Evolutionary conservation across 805 yeast species (phyloP), one percentile per base, ranked within the genome.

Genomic region (Candida insectalens): DNA sequence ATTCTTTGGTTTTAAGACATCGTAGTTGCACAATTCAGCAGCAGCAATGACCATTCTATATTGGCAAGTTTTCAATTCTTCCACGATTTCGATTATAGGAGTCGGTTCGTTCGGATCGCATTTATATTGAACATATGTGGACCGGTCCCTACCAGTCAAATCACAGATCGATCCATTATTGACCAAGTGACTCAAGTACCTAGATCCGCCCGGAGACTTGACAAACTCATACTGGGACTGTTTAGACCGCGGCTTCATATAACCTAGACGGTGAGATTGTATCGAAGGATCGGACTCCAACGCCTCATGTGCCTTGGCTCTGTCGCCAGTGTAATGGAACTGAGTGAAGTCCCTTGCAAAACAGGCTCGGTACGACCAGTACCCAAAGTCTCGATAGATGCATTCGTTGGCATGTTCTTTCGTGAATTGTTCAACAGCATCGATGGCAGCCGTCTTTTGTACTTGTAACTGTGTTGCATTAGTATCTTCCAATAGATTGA

Each of bases 91-190:
- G n/a, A 57, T 37, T 10, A n/a, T 18, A 4, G 60, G 53, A 1
- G 8, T 1, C 3, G 22, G 12, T 2, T 34, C 27, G 9, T 43
- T 27, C 3, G 37, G 34, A 29, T 46, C 51, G 30, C 63, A 59
- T 4, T 38, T 35, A 29, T 57, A 58, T 13, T 46, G 42, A 14
- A 59, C 41, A 1, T 41, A 41, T 2, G 53, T 44, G 4, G 43
- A 30, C 29, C 64, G 38, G 16, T 49, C 51, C n/a, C 36, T 36
- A 2, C 50, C 49, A 3, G 62, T 59, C 21, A 57, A 32, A 36
- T 59, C 64, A 43, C 64, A 59, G 2, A 45, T 37, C 2, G 49
- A 42, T 4, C 64, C 64, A 28, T 48, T 47, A 5, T 42, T 39
- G 2, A 54, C 38, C 12, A 39, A 37, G 23, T 55, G 62, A 8